Evolutionary conservation across 2,329 filamentous ascomycete genomes (phyloP).

Genomic region (Exophiala aquamarina): DNA sequence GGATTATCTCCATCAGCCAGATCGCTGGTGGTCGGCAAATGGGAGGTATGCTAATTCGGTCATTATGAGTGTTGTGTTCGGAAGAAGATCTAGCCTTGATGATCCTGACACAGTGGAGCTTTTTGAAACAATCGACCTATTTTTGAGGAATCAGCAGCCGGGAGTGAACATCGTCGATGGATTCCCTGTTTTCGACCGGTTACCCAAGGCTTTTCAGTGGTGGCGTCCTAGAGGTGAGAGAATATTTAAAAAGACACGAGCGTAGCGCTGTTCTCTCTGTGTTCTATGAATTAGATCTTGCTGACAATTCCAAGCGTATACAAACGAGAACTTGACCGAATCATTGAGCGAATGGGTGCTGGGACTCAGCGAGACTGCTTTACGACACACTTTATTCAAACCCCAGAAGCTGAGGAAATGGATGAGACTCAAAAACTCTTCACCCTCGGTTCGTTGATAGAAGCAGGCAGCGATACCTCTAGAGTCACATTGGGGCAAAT

Average conservation of each 20-base stretch:
- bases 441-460: slow-evolving; percentile 38
- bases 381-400: slow-evolving; percentile 1
- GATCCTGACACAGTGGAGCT: slow-evolving; percentile 29
- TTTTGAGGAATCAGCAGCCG: slow-evolving; percentile 35
- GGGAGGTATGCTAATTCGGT: slow-evolving; percentile 41
- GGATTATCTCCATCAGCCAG: background rate
- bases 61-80: slow-evolving; percentile 46
- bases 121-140: slow-evolving; percentile 37
- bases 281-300: too few relatives aligned
- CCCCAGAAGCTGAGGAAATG: slow-evolving; percentile 8
- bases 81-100: slow-evolving; percentile 43
- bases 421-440: slow-evolving; percentile 17
- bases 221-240: too few relatives aligned
- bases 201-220: too few relatives aligned
- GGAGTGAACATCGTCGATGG: too few relatives aligned
- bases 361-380: slow-evolving; percentile 1
- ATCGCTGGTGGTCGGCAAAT: slow-evolving; percentile 31
- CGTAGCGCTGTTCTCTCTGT: too few relatives aligned
- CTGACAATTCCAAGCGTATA: too few relatives aligned
- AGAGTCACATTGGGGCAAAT: slow-evolving; percentile 46
- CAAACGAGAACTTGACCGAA: too few relatives aligned
- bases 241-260: too few relatives aligned
- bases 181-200: too few relatives aligned
- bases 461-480: slow-evolving; percentile 52
- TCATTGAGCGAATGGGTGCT: too few relatives aligned